Evolutionary conservation across 495 filamentous ascomycete species (phyloP), one percentile per base, ranked within the genome.

Genomic region (Aspergillus kassunensis): DNA sequence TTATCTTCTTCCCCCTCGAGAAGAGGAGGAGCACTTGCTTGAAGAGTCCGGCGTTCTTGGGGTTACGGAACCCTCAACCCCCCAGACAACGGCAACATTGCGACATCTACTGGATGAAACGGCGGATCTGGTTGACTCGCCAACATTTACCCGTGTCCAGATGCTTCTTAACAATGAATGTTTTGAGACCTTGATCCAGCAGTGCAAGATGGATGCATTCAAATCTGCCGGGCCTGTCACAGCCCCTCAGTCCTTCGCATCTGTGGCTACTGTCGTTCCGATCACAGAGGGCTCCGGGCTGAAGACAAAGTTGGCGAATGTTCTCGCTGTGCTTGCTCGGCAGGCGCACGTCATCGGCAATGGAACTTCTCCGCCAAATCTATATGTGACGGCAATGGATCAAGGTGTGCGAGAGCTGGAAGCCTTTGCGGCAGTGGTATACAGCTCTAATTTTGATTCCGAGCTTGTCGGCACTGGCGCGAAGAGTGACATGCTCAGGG

Each of bases 51-150:
- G 89, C 37, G 85, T 92, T 47, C 65, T 85, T 25, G 77, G 78
- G 4, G 75, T 86, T 11, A 68, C 76, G 2, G 63, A 71, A 18
- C 65, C 65, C 4, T 58, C 70, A 19, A 69, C 66, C 6, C 67
- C 72, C 12, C 64, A 74, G 40, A 75, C 73, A 13, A 67, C 77
- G 7, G 65, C 78, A 11, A 76, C 80, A 39, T 81, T 97, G 57
- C 87, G 92, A 43, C 84, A 88, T 45, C 80, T 99, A n/a, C 76
- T 98, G 1, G 91, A 97, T 61, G 93, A 97, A 70, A 97, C 93
- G 9, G 86, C 93, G 18, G 93, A 98, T 67, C 77, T 97, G 15
- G 87, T 98, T 57, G 95, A 98, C 50, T 96, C 92, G 0, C 95
- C 95, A 0, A 78, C 86, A 16, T 96, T 97, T 68, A 79, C 84